Base-by-base conservation (phyloP, 2,329 filamentous ascomycete species). In the Trichoderma brevicompactum region DNA sequence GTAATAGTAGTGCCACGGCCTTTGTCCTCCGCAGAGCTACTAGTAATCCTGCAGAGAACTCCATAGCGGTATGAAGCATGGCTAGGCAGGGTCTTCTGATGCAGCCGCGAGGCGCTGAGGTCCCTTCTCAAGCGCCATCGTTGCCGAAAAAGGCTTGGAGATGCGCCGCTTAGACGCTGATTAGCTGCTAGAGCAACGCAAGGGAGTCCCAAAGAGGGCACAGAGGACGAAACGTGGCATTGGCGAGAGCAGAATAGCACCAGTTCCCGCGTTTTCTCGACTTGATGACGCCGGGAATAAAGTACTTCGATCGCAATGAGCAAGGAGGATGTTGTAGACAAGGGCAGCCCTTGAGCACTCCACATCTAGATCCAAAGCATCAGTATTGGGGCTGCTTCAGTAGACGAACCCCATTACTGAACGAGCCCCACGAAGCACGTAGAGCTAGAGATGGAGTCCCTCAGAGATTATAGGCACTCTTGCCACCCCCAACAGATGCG, bases 91-190 rank as follows among this genome's bases (percentile, higher is more conserved):
- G 19, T 34, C 36, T 61, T 36, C 23, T 10, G 10, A 43, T 41
- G 48, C 19, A 41, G 46, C 19, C 15, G 34, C 17, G 32, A 34
- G 28, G 40, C 41, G 28, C 40, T 3, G 50, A 64, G 32, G 50
- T 28, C 23, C 17, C 43, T 13, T 32, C 4, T 23, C 32, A 54
- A 15, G 61, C 61, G 61, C 61, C 49, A 53, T 48, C 40, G 50
- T 36, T 23, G 40, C 23, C 17, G 32, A 32, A 54, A 12, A 12
- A 17, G 15, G 48, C 49, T 40, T 19, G 28, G 32, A 36, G 50
- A 48, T 38, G 41, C 41, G 41, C 61, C 50, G 49, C 32, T 28
- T 56, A 32, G 52, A 53, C 40, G 41, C 15, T 40, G 12, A 15
- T 50, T 19, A 40, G 36, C 36, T 19, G 15, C 32, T 23, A 41